Evolutionary conservation across 2,329 filamentous ascomycete species (phyloP), one percentile per base, ranked within the genome.

Genomic region (Botryotinia calthae): DNA sequence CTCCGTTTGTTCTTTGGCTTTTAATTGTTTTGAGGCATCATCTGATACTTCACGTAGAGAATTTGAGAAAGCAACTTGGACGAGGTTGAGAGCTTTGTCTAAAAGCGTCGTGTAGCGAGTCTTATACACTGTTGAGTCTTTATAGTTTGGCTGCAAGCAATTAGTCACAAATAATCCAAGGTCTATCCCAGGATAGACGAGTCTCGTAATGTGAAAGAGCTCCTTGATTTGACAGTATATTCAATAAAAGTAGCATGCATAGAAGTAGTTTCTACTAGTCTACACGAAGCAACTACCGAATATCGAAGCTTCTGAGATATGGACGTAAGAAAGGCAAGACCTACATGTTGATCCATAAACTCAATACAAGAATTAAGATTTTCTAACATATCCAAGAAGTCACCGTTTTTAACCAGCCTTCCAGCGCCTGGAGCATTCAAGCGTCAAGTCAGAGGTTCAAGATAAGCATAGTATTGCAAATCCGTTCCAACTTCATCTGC

Each of bases 341-440:
- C 81, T 82, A 94, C 92, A 84, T 98, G 93, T 70, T 89, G 86
- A 74, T 93, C 88, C 94, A 98, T 98, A 80, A 98, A 98, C 44
- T 91, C 91, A 77, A 99, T 89, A 81, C 95, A 99, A 70, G 93
- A 90, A 82, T 98, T 95, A 67, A 99, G 85, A 75, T 94, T 95
- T 64, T 89, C 87, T 66, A 99, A 84, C 86, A 98, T 97, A 70
- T 97, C 93, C 2, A 92, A 90, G 79, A 98, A 98, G 62, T 93
- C 92, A 68, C 91, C 90, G 72, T 91, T 91, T 63, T 95, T 92
- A 25, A 98, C 95, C 72, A 97, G 86, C 73, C 91, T 94, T 66
- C 93, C 91, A 31, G 95, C 95, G 1, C 95, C 94, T 0, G 96
- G 95, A 0, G 95, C 95, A 84, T 98, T 98, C 73, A 99, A 88